These are phyloP conservation scores for Eucalyptus tenuipes DNA, from an alignment of 345 rosid genomes.

Conservation along the genomic window DNA sequence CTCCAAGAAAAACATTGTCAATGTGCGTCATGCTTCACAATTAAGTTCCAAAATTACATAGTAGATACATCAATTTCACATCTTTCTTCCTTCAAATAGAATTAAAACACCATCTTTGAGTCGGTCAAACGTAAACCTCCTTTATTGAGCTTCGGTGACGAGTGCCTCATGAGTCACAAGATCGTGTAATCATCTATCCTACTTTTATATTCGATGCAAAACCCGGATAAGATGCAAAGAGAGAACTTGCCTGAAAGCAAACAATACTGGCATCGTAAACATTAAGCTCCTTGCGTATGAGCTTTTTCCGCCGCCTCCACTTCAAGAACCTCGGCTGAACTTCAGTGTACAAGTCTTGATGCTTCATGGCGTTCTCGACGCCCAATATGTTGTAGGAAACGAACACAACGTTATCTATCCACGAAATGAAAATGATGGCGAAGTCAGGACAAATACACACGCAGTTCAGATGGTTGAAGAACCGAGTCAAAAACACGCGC, in stretches of 20 bases:
- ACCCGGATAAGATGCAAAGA: not conserved
- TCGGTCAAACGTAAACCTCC: not conserved
- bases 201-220: not conserved
- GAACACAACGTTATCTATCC: conserved; percentile 42
- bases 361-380: conserved; percentile 55
- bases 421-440: not conserved
- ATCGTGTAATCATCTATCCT: not conserved
- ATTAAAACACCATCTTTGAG: not conserved
- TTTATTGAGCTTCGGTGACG: not conserved
- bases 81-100: not conserved
- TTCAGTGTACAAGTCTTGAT: conserved; percentile 41
- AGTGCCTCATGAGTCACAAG: not conserved
- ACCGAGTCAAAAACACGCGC: not conserved
- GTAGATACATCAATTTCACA: not conserved
- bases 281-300: conserved; percentile 46
- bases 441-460: not conserved
- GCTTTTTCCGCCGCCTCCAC: conserved; percentile 54
- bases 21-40: not conserved
- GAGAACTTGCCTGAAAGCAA: conserved; percentile 60
- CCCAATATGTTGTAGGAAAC: conserved; percentile 75
- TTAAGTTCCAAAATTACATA: not conserved
- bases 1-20: not conserved
- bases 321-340: conserved; percentile 28
- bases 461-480: not conserved
- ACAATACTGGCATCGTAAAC: conserved; percentile 45